Evolutionary conservation across 257 asterid genomes (phyloP).

Genomic region (Lithospermum erythrorhizon): DNA sequence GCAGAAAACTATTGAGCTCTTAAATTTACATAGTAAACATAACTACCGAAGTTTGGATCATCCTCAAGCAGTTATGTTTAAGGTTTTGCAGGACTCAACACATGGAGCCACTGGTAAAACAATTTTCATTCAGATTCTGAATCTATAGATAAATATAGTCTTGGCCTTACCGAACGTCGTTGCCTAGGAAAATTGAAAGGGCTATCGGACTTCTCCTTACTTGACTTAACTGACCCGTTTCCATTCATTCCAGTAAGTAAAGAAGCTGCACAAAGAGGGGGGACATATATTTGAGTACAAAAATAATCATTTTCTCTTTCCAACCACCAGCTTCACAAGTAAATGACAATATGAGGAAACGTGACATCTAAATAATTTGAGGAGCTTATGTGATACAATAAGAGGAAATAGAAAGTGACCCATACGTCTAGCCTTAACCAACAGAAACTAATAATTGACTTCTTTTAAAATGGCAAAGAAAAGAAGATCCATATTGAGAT

Average conservation of each 20-base stretch:
- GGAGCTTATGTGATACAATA: background rate
- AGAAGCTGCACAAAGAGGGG: slow-evolving; percentile 42
- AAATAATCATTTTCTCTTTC: slow-evolving; percentile 1
- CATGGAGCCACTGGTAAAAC: background rate
- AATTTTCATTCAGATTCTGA: slow-evolving; percentile 70
- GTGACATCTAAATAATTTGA: too few species aligned
- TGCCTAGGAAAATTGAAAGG: slow-evolving; percentile 81
- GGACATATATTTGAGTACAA: slow-evolving; percentile 6
- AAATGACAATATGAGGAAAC: background rate
- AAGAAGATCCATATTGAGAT: too few species aligned
- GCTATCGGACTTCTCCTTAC: slow-evolving; percentile 72
- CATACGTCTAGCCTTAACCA: background rate
- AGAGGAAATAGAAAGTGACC: background rate
- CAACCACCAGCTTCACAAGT: background rate
- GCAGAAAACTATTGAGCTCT: background rate
- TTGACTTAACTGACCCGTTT: slow-evolving; percentile 38
- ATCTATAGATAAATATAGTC: slow-evolving; percentile 59
- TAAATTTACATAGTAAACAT: background rate
- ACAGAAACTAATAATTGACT: background rate
- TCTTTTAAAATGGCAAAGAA: background rate
- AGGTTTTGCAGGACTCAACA: background rate
- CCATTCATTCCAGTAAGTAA: slow-evolving; percentile 50
- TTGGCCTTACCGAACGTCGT: slow-evolving; percentile 87
- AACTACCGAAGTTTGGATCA: background rate
- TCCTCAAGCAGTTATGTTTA: background rate